These are phyloP conservation scores for Fragaria nilgerrensis DNA, from an alignment of 306 rosid genomes.

Conservation along the genomic window DNA sequence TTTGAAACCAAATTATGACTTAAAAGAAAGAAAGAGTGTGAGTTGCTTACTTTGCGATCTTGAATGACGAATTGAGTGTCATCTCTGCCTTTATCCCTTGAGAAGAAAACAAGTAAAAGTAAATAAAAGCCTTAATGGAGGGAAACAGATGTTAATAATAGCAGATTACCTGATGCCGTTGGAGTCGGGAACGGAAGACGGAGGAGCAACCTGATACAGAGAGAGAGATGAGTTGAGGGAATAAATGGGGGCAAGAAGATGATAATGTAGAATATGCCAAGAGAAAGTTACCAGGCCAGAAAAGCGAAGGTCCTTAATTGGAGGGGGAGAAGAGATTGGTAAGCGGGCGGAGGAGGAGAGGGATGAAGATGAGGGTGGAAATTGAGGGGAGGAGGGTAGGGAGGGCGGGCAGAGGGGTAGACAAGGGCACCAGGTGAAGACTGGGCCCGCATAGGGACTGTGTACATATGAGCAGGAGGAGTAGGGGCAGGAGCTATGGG, in stretches of 20 bases:
- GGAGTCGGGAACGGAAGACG: constrained; percentile 45
- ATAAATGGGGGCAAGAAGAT: neutral
- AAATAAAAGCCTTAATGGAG: neutral
- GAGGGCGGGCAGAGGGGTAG: neutral
- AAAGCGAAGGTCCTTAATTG: constrained; percentile 44
- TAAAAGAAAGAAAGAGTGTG: neutral
- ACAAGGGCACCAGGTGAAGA: constrained; percentile 1
- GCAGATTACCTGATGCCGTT: constrained; percentile 58
- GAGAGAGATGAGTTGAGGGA: neutral
- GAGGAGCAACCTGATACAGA: constrained; percentile 46
- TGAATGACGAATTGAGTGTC: constrained; percentile 39
- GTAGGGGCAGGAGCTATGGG: constrained; percentile 6
- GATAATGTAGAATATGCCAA: neutral
- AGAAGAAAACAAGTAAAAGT: constrained; percentile 14
- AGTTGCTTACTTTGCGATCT: constrained; percentile 63
- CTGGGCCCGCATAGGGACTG: constrained; percentile 10
- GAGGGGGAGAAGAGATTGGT: constrained; percentile 34
- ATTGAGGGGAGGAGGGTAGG: constrained; percentile 34
- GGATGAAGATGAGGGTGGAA: constrained; percentile 27
- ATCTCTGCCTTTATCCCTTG: constrained; percentile 59
- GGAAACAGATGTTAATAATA: neutral
- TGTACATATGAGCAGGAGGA: neutral
- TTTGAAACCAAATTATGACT: neutral
- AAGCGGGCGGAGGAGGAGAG: neutral
- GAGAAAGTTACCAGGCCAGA: neutral